A percentile compares a stretch with the other conserved stretches of the same genome.
Evolutionary conservation across 2,329 filamentous ascomycete genomes (phyloP).

Genomic region (Kalaharituber pfeilii): DNA sequence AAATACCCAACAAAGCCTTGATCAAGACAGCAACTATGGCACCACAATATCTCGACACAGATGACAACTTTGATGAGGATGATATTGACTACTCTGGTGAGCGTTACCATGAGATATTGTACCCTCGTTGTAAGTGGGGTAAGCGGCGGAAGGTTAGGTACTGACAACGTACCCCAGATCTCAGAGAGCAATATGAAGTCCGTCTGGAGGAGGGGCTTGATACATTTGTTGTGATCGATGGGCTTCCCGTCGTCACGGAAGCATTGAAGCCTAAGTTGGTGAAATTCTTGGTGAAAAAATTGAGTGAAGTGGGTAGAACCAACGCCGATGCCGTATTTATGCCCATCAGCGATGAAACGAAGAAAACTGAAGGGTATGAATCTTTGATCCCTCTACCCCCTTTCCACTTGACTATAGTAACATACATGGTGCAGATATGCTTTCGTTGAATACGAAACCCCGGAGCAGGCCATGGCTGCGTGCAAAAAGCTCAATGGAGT

Average conservation of each 20-base stretch:
- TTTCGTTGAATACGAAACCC: slow-evolving; percentile 87
- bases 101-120: slow-evolving; percentile 12
- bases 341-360: slow-evolving; percentile 66
- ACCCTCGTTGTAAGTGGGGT: neutral
- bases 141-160: slow-evolving; percentile 3
- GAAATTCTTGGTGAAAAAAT: slow-evolving; percentile 89
- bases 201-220: slow-evolving; percentile 91
- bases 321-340: slow-evolving; percentile 81
- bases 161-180: slow-evolving; percentile 36
- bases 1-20: neutral
- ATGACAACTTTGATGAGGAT: slow-evolving; percentile 74
- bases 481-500: slow-evolving; percentile 74
- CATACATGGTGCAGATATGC: slow-evolving; percentile 49
- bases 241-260: slow-evolving; percentile 72
- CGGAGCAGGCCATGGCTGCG: slow-evolving; percentile 75
- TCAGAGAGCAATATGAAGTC: slow-evolving; percentile 87
- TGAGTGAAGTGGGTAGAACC: slow-evolving; percentile 69
- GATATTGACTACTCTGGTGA: slow-evolving; percentile 74
- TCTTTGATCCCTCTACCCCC: slow-evolving; percentile 16
- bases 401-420: slow-evolving; percentile 4
- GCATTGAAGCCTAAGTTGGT: slow-evolving; percentile 86
- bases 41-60: slow-evolving; percentile 34
- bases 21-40: neutral
- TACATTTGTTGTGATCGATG: slow-evolving; percentile 90
- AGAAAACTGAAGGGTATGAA: slow-evolving; percentile 63